These are phyloP conservation scores for Leptographium galeiforme DNA, from an alignment of 2,329 filamentous ascomycete species.

Conservation along the genomic window DNA sequence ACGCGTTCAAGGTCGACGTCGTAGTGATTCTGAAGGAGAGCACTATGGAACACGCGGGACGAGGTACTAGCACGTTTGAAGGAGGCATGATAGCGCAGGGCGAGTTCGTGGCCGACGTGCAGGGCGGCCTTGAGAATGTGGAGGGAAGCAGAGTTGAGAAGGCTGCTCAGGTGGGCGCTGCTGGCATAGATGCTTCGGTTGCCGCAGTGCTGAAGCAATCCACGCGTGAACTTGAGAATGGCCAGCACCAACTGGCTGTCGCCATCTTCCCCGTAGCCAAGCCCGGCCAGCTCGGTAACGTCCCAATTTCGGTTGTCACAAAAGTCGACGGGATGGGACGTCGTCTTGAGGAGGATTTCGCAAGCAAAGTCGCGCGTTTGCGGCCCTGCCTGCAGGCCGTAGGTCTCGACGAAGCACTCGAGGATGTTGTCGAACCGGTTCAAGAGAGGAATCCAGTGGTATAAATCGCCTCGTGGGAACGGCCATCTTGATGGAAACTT, in stretches of 20 bases:
- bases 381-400: conserved; percentile 66
- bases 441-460: conserved; percentile 92
- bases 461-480: conserved; percentile 87
- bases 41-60: conserved; percentile 53
- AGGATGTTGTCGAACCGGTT: conserved; percentile 89
- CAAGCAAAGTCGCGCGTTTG: conserved; percentile 65
- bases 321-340: conserved; percentile 32
- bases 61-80: conserved; percentile 61
- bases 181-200: conserved; percentile 95
- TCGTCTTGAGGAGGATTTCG: conserved; percentile 47
- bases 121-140: conserved; percentile 66
- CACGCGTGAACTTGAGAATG: conserved; percentile 71
- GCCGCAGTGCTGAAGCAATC: conserved; percentile 86
- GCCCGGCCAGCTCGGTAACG: conserved; percentile 32
- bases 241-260: conserved; percentile 69
- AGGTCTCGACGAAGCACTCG: conserved; percentile 66
- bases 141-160: conserved; percentile 77
- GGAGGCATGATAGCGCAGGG: conserved; percentile 83
- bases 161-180: conserved; percentile 75
- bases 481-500: conserved; percentile 85
- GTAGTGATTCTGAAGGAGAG: conserved; percentile 73
- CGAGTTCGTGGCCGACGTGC: conserved; percentile 70
- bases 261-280: conserved; percentile 60
- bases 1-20: conserved; percentile 68
- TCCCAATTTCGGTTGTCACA: conserved; percentile 36